These are phyloP conservation scores for Diaporthe sp. DNA, from an alignment of 2,329 filamentous ascomycete species.

Conservation along the genomic window DNA sequence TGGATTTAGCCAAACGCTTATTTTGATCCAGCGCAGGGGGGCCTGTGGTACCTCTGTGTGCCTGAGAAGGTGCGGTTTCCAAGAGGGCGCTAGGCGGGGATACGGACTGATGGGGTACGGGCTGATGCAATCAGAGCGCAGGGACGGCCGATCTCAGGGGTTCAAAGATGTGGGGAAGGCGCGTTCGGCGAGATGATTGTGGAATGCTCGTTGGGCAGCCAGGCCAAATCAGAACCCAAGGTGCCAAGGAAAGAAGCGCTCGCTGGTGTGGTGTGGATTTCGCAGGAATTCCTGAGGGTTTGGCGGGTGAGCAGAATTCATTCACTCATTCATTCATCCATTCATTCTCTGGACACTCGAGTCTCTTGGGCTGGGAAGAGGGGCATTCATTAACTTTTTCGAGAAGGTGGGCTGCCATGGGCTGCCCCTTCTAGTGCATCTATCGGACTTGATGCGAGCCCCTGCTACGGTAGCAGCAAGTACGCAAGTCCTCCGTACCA, in stretches of 20 bases:
- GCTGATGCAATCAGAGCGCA: constrained; percentile 34
- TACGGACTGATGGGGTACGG: constrained; percentile 15
- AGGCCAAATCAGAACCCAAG: constrained; percentile 21
- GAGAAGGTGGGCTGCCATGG: background rate
- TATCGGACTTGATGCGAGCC: constrained; percentile 24
- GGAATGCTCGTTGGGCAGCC: constrained; percentile 30
- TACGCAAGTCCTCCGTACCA: constrained; percentile 21
- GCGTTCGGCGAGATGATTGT: constrained; percentile 28
- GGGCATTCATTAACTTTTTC: constrained; percentile 1
- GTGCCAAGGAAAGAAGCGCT: constrained; percentile 8
- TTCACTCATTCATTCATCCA: background rate
- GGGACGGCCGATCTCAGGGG: constrained; percentile 34
- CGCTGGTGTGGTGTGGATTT: background rate
- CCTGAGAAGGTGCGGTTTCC: constrained; percentile 27
- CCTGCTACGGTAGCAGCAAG: constrained; percentile 13
- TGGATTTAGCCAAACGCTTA: constrained; percentile 34
- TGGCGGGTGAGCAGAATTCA: background rate
- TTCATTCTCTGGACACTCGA: background rate
- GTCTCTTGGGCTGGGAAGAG: background rate
- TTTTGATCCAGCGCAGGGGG: constrained; percentile 23
- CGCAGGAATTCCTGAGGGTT: background rate
- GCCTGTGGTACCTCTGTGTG: constrained; percentile 21
- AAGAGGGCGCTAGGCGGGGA: constrained; percentile 25
- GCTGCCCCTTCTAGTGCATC: background rate
- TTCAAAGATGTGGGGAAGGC: constrained; percentile 33